Conservation (phyloP, 2,329 filamentous ascomycete genomes). For the Paracoccidioides lutzii region DNA sequence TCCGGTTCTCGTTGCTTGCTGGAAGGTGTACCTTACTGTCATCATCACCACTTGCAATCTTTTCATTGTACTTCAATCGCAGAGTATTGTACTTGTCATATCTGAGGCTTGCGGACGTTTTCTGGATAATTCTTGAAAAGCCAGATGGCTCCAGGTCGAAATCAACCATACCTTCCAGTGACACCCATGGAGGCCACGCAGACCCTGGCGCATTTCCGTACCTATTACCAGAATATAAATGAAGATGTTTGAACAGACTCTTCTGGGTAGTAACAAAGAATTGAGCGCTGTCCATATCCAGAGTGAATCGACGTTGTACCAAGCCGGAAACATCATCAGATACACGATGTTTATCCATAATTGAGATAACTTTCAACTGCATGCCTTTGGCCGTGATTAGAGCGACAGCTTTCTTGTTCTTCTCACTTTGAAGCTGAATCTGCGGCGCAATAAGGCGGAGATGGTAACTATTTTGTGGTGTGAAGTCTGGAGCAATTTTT, state of each 20-base stretch:
- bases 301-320: conserved; percentile 83
- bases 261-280: conserved; percentile 96
- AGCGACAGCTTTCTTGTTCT: conserved; percentile 92
- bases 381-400: conserved; percentile 95
- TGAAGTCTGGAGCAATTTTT: conserved; percentile 77
- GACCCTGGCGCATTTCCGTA: conserved; percentile 78
- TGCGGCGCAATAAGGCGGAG: conserved; percentile 91
- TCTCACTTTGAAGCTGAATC: conserved; percentile 95
- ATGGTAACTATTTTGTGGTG: conserved; percentile 85
- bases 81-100: conserved; percentile 98
- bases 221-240: conserved; percentile 85
- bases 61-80: conserved; percentile 92
- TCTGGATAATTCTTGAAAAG: conserved; percentile 94
- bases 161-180: conserved; percentile 96
- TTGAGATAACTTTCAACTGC: conserved; percentile 93
- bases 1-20: conserved; percentile 51
- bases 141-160: conserved; percentile 88
- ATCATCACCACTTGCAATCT: conserved; percentile 51
- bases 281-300: conserved; percentile 94
- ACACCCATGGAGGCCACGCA: conserved; percentile 95
- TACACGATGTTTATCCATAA: conserved; percentile 92
- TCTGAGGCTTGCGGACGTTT: conserved; percentile 83
- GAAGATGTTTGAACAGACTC: conserved; percentile 74
- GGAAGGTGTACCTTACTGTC: conserved; percentile 36
- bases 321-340: conserved; percentile 88